Base-by-base conservation (phyloP, 345 rosid species). In the Nephelium lappaceum region DNA sequence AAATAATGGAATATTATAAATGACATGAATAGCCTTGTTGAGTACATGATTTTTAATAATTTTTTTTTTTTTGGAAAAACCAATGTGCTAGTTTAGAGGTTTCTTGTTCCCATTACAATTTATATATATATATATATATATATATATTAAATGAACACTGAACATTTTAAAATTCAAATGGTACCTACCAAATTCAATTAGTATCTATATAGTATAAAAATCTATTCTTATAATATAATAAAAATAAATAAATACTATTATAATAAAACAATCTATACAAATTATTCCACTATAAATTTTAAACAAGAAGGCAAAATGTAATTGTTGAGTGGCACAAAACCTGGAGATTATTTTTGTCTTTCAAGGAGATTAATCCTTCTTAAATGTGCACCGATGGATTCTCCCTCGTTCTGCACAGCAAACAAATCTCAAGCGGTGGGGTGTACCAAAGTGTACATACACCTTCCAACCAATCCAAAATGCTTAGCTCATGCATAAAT, bases 341-440 rank as follows among this genome's bases (percentile, higher is more conserved):
- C 36, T 31, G 36, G 36, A 31, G 36, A 31, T 67, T 71, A 19
- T 70, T 75, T 61, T 78, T 45, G 73, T 73, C 66, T 68, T 60
- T 62, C 57, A 15, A 62, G 24, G 27, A 64, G 49, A 11, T 64
- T 67, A 75, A 57, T 43, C 47, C 45, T 51, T 77, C 64, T 69
- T 16, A 42, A 80, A 41, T 36, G 7, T 77, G 58, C 38, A 77
- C 83, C 81, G 69, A 73, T 74, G 41, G 79, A 80, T 76, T 27
- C 36, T 5, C 43, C 72, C 36, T 41, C 18, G 80, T 21, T 61
- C 21, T 43, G 67, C 57, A 38, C 64, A 6, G 6, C 25, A 19
- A 72, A 66, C 80, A 6, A 3, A 79, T 71, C 47, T 60, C 42
- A 16, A 45, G 25, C 24, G 53, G 42, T 62, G 25, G 47, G 72